These are phyloP conservation scores for Amylostereum areolatum DNA, from an alignment of 1,284 basidiomycete genomes.

Conservation along the genomic window DNA sequence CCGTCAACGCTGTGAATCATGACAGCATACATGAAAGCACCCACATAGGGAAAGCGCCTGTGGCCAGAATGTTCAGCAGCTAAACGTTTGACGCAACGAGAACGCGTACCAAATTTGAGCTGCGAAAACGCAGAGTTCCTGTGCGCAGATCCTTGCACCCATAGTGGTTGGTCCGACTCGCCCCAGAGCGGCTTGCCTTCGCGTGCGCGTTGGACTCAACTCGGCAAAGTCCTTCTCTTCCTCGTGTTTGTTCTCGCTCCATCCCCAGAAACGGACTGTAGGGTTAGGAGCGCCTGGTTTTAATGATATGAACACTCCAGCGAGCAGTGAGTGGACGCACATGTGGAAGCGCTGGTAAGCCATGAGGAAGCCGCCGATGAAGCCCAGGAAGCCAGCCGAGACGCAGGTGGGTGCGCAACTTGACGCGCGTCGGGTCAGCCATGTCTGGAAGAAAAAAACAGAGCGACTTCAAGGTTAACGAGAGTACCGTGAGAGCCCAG, in stretches of 20 bases:
- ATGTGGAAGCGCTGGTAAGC: constrained; percentile 90
- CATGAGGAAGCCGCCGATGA: constrained; percentile 86
- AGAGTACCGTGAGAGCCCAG: neutral
- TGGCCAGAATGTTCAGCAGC: constrained; percentile 8
- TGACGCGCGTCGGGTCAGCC: constrained; percentile 36
- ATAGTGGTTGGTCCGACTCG: constrained; percentile 73
- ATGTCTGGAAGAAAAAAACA: constrained; percentile 30
- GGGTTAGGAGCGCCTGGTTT: constrained; percentile 6
- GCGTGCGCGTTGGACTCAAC: constrained; percentile 61
- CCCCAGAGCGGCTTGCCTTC: constrained; percentile 84
- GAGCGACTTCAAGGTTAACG: constrained; percentile 3
- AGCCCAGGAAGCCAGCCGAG: constrained; percentile 55
- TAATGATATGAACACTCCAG: neutral
- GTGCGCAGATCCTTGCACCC: constrained; percentile 86
- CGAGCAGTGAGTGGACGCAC: constrained; percentile 41
- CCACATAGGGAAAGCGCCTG: constrained; percentile 68
- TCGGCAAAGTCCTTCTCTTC: constrained; percentile 73
- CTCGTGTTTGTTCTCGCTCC: constrained; percentile 88
- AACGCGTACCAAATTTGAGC: constrained; percentile 79
- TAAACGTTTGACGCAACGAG: neutral
- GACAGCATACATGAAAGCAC: constrained; percentile 13
- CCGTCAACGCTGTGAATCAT: constrained; percentile 11
- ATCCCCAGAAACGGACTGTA: constrained; percentile 96
- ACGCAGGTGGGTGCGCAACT: constrained; percentile 35
- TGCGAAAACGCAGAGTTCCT: constrained; percentile 92